phyloP scores from a whole-genome alignment of 768 basidiomycete genomes.

The Termitomyces sp. region DNA sequence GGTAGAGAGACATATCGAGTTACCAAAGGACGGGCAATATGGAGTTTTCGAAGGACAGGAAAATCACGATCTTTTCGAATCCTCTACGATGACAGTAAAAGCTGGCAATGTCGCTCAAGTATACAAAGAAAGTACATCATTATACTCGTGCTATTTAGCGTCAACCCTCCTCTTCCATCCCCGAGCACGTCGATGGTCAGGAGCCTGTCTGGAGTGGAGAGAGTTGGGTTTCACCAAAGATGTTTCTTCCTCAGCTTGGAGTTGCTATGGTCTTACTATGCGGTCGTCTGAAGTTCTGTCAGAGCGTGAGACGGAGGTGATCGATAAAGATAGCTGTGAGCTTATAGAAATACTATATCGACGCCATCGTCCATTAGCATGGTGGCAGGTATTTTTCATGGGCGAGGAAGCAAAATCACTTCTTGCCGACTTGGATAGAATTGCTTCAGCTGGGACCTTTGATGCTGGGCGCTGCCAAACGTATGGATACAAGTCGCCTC shows the following conservation, averaged over 20 bases:
- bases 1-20: not conserved
- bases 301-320: no score
- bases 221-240: not conserved
- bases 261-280: not conserved
- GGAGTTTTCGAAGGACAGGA: not conserved
- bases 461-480: not conserved
- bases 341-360: not conserved
- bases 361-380: not conserved
- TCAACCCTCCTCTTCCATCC: not conserved
- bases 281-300: no score
- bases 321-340: not conserved
- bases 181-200: not conserved
- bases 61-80: not conserved
- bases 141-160: not conserved
- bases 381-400: not conserved
- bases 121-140: not conserved
- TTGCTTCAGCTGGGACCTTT: not conserved
- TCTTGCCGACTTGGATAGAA: not conserved
- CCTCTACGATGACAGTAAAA: not conserved
- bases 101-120: not conserved
- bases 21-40: not conserved
- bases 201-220: not conserved
- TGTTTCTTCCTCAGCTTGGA: not conserved
- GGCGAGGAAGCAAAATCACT: not conserved
- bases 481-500: not conserved